These are phyloP conservation scores for Dipodascus geniculatus DNA, from an alignment of 805 yeast genomes.

Conservation along the genomic window DNA sequence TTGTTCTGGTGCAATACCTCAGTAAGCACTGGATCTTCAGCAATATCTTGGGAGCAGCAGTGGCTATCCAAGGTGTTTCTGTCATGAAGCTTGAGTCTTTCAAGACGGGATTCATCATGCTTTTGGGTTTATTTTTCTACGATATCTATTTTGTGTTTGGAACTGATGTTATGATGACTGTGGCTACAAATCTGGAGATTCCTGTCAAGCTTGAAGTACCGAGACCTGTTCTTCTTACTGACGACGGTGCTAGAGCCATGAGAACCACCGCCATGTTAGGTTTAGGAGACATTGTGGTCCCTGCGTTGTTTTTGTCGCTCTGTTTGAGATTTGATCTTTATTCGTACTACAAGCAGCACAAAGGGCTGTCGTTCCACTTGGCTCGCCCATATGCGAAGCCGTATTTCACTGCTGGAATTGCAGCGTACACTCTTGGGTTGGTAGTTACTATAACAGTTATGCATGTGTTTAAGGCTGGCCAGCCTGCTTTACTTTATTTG, in stretches of 20 bases:
- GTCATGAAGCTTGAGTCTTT: slow-evolving; percentile 32
- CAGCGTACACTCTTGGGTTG: slow-evolving; percentile 39
- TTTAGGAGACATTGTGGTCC: slow-evolving; percentile 54
- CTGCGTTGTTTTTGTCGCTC: slow-evolving; percentile 42
- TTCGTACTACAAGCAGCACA: slow-evolving; percentile 26
- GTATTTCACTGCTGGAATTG: slow-evolving; percentile 36
- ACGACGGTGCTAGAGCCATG: slow-evolving; percentile 7
- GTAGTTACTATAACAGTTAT: slow-evolving; percentile 31
- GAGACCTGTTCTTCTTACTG: slow-evolving; percentile 14
- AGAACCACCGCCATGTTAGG: slow-evolving; percentile 37
- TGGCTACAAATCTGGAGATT: slow-evolving; percentile 42
- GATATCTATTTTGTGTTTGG: slow-evolving; percentile 60
- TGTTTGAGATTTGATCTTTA: slow-evolving; percentile 44
- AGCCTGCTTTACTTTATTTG: slow-evolving; percentile 57
- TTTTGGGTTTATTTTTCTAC: slow-evolving; percentile 42
- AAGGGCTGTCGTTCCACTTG: slow-evolving; percentile 17
- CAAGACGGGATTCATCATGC: slow-evolving; percentile 33
- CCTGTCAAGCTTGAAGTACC: slow-evolving; percentile 44
- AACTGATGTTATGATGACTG: slow-evolving; percentile 48
- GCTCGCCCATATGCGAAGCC: slow-evolving; percentile 28
- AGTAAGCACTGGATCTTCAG: slow-evolving; percentile 35
- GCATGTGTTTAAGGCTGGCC: slow-evolving; percentile 34
- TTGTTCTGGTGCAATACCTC: slow-evolving; percentile 6
- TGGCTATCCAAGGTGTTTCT: slow-evolving; percentile 35
- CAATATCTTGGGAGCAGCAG: slow-evolving; percentile 32